These are phyloP conservation scores for Amanita thiersii DNA, from an alignment of 768 basidiomycete species.

Conservation along the genomic window DNA sequence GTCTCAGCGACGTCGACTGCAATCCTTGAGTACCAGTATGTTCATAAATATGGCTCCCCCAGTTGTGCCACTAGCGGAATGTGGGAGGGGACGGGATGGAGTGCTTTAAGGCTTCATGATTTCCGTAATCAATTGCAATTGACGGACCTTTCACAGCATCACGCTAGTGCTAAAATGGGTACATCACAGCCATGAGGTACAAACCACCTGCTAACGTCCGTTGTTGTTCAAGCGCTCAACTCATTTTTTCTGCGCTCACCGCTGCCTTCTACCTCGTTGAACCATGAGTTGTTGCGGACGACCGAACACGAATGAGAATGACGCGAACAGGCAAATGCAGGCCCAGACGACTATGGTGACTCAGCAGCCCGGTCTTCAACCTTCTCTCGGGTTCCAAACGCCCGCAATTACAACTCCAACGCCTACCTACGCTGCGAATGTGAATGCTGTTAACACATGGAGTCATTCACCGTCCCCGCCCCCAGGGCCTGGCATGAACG, in stretches of 20 bases:
- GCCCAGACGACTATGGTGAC: conserved; percentile 26
- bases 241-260: conserved; percentile 2
- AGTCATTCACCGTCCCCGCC: conserved; percentile 31
- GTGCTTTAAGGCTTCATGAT: too few species aligned
- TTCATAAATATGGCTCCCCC: too few species aligned
- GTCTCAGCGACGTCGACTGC: too few species aligned
- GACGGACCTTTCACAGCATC: background rate
- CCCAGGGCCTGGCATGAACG: conserved; percentile 16
- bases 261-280: conserved; percentile 9
- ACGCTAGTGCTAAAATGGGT: conserved; percentile 6
- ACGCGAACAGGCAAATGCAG: conserved; percentile 15
- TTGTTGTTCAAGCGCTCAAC: conserved; percentile 5
- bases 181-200: conserved; percentile 23
- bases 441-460: conserved; percentile 17
- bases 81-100: too few species aligned
- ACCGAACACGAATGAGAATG: conserved; percentile 21
- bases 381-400: conserved; percentile 24
- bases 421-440: conserved; percentile 13
- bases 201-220: conserved; percentile 2
- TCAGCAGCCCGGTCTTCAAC: conserved; percentile 40
- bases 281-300: conserved; percentile 69
- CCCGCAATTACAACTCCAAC: conserved; percentile 13
- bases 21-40: too few species aligned
- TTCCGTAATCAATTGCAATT: background rate
- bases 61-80: too few species aligned